phyloP scores from a whole-genome alignment of 345 rosid genomes.

The Firmiana major region DNA sequence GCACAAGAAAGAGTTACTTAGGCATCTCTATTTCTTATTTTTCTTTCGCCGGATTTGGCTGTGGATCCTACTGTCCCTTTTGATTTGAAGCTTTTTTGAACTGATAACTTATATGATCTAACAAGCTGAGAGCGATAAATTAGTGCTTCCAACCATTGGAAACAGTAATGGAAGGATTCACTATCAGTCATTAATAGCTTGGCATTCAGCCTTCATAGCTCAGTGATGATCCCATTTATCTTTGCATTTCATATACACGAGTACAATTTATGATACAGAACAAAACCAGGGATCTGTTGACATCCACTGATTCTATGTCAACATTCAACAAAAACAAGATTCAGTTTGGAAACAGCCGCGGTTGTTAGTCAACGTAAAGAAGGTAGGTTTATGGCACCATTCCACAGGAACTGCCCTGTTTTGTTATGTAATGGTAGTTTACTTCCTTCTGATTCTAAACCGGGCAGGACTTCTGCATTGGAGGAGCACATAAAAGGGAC shows the following conservation, averaged over 20 bases:
- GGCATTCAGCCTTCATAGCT: not conserved
- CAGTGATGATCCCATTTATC: not conserved
- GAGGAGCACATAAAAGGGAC: not conserved
- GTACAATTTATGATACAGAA: not conserved
- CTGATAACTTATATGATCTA: too few species aligned
- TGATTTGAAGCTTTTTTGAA: too few species aligned
- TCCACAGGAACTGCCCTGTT: constrained; percentile 22
- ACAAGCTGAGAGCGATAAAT: too few species aligned
- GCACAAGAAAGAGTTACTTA: too few species aligned
- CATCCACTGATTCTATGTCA: not conserved
- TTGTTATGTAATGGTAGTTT: constrained; percentile 9
- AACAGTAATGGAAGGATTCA: not conserved
- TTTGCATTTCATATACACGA: not conserved
- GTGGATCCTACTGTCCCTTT: too few species aligned
- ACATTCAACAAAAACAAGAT: not conserved
- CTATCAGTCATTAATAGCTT: not conserved
- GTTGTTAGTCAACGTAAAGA: not conserved
- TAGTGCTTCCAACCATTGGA: too few species aligned
- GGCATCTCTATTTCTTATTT: not conserved
- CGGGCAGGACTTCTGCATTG: constrained; percentile 18
- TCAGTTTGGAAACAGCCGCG: not conserved
- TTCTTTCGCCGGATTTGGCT: too few species aligned
- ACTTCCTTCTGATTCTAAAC: constrained; percentile 22
- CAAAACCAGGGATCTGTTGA: not conserved
- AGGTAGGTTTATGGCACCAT: constrained; percentile 17